Evolutionary conservation across 805 yeast genomes (phyloP).

Genomic region (Candida peoriensis): DNA sequence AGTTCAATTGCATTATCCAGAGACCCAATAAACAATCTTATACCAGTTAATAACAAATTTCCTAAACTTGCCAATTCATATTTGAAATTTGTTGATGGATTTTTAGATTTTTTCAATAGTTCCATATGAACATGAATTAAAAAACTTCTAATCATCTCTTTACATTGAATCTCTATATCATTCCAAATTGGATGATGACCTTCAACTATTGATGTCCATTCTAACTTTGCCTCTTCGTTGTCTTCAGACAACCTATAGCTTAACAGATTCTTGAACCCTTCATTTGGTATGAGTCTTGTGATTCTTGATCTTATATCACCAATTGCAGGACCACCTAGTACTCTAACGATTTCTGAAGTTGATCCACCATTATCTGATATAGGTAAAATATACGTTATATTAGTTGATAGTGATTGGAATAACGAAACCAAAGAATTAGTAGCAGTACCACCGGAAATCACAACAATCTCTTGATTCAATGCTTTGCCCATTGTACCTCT

Average conservation of each 20-base stretch:
- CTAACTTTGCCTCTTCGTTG: slow-evolving; percentile 47
- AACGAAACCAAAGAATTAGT: slow-evolving; percentile 70
- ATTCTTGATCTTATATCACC: slow-evolving; percentile 87
- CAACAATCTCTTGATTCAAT: slow-evolving; percentile 24
- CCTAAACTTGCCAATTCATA: slow-evolving; percentile 82
- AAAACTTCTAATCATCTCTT: slow-evolving; percentile 72
- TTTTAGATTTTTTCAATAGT: slow-evolving; percentile 59
- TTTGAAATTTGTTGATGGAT: slow-evolving; percentile 52
- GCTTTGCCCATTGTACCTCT: too few species aligned
- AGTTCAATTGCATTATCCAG: slow-evolving; percentile 80
- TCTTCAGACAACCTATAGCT: slow-evolving; percentile 48
- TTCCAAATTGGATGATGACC: slow-evolving; percentile 73
- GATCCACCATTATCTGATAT: slow-evolving; percentile 94
- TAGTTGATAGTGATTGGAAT: slow-evolving; percentile 40
- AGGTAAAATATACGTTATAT: slow-evolving; percentile 67
- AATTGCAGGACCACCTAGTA: slow-evolving; percentile 91
- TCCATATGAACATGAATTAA: slow-evolving; percentile 77
- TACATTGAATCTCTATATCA: slow-evolving; percentile 47
- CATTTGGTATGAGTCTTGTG: slow-evolving; percentile 63
- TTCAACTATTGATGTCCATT: slow-evolving; percentile 78
- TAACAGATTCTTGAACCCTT: slow-evolving; percentile 32
- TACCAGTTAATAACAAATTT: slow-evolving; percentile 77
- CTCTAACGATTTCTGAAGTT: slow-evolving; percentile 79
- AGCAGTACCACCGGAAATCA: slow-evolving; percentile 82
- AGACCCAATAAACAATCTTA: slow-evolving; percentile 76